phyloP scores from a whole-genome alignment of 192 early-diverging fungal species.

The Backusella liffmaniae region DNA sequence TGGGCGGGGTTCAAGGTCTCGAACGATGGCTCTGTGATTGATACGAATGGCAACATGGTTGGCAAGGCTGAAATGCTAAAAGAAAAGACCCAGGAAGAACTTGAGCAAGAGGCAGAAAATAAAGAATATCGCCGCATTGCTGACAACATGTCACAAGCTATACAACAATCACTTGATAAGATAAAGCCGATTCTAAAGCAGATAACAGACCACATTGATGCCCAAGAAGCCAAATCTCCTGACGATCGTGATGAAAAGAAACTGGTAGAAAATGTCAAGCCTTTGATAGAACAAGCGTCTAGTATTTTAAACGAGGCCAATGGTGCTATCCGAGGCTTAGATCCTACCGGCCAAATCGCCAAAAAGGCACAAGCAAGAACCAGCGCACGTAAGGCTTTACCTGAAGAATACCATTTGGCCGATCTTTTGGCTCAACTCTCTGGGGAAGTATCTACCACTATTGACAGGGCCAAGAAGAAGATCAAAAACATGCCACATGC shows the following conservation, averaged over 20 bases:
- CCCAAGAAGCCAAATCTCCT: constrained; percentile 19
- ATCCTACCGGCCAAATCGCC: constrained; percentile 19
- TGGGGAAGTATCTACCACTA: constrained; percentile 21
- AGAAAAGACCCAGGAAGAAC: constrained; percentile 16
- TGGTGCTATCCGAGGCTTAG: constrained; percentile 24
- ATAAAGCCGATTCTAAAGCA: constrained; percentile 21
- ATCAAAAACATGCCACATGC: constrained; percentile 22
- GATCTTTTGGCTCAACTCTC: constrained; percentile 19
- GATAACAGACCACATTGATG: constrained; percentile 24
- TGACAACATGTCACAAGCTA: constrained; percentile 3
- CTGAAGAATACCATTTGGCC: constrained; percentile 18
- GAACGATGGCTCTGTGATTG: constrained; percentile 10
- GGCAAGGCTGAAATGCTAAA: constrained; percentile 17
- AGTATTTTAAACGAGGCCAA: constrained; percentile 19
- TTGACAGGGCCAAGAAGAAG: constrained; percentile 27
- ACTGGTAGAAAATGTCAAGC: constrained; percentile 13
- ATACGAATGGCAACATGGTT: constrained; percentile 9
- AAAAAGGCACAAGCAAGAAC: constrained; percentile 18
- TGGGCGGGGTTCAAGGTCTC: constrained; percentile 14
- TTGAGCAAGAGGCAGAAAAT: constrained; percentile 2
- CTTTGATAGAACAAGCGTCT: constrained; percentile 26
- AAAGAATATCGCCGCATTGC: constrained; percentile 19
- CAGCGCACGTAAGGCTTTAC: constrained; percentile 16
- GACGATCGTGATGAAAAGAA: constrained; percentile 27
- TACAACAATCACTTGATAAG: constrained; percentile 12